Evolutionary conservation across 1,284 basidiomycete genomes (phyloP).

Genomic region (Tylopilus sp.): DNA sequence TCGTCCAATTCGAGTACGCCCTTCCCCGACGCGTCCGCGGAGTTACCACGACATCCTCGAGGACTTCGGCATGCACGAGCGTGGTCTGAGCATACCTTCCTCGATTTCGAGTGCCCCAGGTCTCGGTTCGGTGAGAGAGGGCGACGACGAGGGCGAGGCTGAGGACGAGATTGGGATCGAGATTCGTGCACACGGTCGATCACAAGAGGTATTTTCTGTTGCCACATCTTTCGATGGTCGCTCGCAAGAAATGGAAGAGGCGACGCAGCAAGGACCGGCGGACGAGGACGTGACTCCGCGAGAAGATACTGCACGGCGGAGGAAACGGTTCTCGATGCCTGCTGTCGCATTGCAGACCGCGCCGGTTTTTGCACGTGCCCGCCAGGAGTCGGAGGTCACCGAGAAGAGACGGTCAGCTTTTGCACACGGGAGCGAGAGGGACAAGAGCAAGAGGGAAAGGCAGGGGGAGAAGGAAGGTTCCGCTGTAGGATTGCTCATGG

Average conservation of each 20-base stretch:
- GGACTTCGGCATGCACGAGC: slow-evolving; percentile 48
- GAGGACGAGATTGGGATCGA: slow-evolving; percentile 5
- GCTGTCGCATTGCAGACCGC: slow-evolving; percentile 68
- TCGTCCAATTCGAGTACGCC: slow-evolving; percentile 35
- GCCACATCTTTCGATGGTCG: slow-evolving; percentile 1
- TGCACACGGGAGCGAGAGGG: slow-evolving; percentile 20
- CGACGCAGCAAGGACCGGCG: neutral
- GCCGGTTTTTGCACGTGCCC: slow-evolving; percentile 58
- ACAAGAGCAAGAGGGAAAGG: slow-evolving; percentile 27
- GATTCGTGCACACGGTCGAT: neutral
- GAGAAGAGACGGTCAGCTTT: slow-evolving; percentile 22
- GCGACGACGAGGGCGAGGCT: slow-evolving; percentile 19
- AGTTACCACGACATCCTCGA: slow-evolving; percentile 64
- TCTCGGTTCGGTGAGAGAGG: slow-evolving; percentile 29
- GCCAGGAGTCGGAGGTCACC: slow-evolving; percentile 13
- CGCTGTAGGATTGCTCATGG: slow-evolving; percentile 30
- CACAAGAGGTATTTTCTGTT: neutral
- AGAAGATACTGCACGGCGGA: slow-evolving; percentile 58
- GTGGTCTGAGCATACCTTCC: slow-evolving; percentile 31
- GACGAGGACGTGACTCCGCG: slow-evolving; percentile 10
- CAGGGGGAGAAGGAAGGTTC: slow-evolving; percentile 29
- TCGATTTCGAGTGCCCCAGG: slow-evolving; percentile 31
- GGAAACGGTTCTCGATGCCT: slow-evolving; percentile 68
- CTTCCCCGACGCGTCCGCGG: slow-evolving; percentile 44
- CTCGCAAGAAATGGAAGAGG: slow-evolving; percentile 8